Conservation (phyloP, 192 early-diverging fungal genomes). For the Coemansia sp. region DNA sequence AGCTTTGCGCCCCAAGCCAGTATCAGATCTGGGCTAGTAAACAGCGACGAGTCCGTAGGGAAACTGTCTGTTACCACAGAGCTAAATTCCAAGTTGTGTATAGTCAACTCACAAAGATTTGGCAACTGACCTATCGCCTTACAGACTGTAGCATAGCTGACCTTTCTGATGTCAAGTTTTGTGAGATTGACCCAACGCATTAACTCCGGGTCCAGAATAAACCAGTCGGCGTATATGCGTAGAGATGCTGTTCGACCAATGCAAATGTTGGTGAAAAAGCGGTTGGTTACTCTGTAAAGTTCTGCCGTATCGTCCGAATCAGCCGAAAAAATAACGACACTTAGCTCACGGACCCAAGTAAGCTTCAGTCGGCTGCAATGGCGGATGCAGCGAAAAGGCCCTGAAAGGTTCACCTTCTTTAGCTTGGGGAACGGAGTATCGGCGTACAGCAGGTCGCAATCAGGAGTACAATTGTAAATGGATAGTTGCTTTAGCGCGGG, state of each 20-base stretch:
- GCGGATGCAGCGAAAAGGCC: neutral
- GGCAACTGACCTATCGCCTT: neutral
- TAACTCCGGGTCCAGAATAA: neutral
- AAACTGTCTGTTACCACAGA: neutral
- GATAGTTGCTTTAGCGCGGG: neutral
- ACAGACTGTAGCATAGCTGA: neutral
- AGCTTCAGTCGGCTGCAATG: neutral
- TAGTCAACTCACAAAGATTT: neutral
- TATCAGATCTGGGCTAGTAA: neutral
- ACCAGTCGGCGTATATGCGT: neutral
- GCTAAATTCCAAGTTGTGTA: neutral
- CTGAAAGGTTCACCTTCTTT: neutral
- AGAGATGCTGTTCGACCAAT: neutral
- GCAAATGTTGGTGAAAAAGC: neutral
- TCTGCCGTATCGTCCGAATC: neutral
- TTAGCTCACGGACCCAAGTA: neutral
- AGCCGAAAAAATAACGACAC: neutral
- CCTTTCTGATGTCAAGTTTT: neutral
- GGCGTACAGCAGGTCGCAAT: neutral
- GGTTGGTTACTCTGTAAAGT: neutral
- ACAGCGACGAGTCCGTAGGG: neutral
- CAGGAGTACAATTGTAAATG: neutral
- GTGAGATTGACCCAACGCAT: neutral
- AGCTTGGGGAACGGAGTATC: neutral
- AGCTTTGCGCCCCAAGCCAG: neutral